Conservation (phyloP, 495 filamentous ascomycete species). For the Talaromyces stipitatus region DNA sequence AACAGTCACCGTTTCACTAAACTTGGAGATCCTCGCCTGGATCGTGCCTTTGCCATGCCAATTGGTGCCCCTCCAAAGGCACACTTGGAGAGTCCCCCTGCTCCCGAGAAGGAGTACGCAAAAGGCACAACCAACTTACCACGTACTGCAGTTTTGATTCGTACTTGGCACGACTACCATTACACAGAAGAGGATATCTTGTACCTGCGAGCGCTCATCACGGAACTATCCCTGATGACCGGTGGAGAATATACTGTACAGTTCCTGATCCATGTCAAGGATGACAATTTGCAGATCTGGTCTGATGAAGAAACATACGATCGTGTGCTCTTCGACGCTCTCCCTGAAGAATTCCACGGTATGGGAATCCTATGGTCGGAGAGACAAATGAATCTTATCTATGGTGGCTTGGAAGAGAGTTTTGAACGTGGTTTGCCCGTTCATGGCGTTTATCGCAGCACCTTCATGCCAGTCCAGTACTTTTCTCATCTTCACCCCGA, state of each 20-base stretch:
- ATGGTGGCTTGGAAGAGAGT: conserved; percentile 71
- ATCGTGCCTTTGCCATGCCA: conserved; percentile 39
- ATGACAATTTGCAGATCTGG: conserved; percentile 59
- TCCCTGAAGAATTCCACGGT: conserved; percentile 82
- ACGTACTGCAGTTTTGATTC: conserved; percentile 52
- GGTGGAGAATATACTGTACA: conserved; percentile 58
- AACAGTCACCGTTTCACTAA: conserved; percentile 68
- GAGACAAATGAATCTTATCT: conserved; percentile 81
- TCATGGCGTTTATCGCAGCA: conserved; percentile 84
- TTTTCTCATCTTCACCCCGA: conserved; percentile 86
- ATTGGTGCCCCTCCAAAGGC: conserved; percentile 17
- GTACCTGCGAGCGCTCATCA: conserved; percentile 50
- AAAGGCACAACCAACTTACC: conserved; percentile 32
- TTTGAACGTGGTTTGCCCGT: conserved; percentile 67
- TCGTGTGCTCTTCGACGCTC: conserved; percentile 55
- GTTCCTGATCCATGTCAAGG: conserved; percentile 61
- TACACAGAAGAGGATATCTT: conserved; percentile 46
- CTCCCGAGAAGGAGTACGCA: conserved; percentile 9
- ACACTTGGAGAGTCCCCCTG: conserved; percentile 1
- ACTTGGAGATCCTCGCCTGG: conserved; percentile 28
- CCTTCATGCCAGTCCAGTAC: conserved; percentile 89
- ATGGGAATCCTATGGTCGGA: conserved; percentile 90
- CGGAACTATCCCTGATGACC: conserved; percentile 54
- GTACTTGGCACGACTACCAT: conserved; percentile 55
- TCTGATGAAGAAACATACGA: conserved; percentile 55